phyloP scores from a whole-genome alignment of 164 flowering plant species.

The Sedum album region DNA sequence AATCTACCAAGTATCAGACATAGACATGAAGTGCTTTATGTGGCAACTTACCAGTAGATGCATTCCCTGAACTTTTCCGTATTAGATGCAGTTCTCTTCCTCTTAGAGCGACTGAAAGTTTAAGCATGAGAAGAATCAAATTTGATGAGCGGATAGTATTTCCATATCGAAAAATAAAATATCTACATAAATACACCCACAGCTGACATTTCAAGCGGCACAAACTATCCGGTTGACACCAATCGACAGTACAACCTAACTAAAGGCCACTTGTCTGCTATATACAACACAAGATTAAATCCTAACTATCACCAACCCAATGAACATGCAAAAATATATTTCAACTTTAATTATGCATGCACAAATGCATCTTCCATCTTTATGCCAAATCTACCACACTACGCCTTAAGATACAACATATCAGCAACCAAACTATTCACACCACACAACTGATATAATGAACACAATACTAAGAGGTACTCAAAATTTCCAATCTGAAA shows the following conservation, averaged over 20 bases:
- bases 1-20: background rate
- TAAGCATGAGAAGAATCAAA: background rate
- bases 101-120: conserved; percentile 5
- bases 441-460: no score
- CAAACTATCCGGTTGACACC: background rate
- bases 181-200: background rate
- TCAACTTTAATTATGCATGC: no score
- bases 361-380: no score
- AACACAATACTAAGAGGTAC: no score
- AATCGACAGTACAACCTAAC: no score
- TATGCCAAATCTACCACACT: no score
- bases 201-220: background rate
- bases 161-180: background rate
- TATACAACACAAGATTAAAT: no score
- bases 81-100: background rate
- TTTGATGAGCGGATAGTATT: background rate
- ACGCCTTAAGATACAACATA: no score
- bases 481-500: no score
- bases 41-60: conserved; percentile 5
- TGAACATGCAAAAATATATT: background rate
- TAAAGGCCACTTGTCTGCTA: no score
- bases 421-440: no score
- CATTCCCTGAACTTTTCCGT: conserved; percentile 2
- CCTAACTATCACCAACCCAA: background rate
- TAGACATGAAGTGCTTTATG: background rate